Conservation (phyloP, 139 green algal species). For the Asterochloris sp. region DNA sequence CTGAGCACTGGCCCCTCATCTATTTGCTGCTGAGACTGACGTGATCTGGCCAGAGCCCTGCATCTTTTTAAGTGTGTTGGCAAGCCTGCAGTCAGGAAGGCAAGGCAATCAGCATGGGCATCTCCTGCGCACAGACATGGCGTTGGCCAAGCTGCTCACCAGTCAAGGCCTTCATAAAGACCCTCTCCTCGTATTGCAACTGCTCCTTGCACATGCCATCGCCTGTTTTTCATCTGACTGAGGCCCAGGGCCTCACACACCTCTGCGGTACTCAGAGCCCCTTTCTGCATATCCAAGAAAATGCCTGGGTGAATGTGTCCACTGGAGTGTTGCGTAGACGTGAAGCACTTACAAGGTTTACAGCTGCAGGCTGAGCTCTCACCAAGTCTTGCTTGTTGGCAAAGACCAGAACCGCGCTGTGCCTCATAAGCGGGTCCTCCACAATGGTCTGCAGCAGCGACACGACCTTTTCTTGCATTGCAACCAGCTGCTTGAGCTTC, state of each 20-base stretch:
- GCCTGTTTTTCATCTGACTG: constrained; percentile 67
- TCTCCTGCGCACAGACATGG: not conserved
- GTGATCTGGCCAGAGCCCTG: constrained; percentile 31
- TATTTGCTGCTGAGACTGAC: constrained; percentile 18
- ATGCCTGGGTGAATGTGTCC: not conserved
- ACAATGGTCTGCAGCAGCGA: constrained; percentile 69
- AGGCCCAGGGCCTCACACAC: constrained; percentile 85
- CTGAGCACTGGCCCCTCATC: too few relatives aligned
- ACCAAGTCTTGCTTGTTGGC: constrained; percentile 96
- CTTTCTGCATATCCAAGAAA: constrained; percentile 30
- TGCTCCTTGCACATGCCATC: constrained; percentile 91
- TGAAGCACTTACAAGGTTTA: too few relatives aligned
- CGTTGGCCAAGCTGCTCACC: not conserved
- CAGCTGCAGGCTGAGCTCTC: not conserved
- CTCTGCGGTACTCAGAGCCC: constrained; percentile 69
- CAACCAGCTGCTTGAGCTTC: too few relatives aligned
- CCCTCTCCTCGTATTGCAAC: constrained; percentile 82
- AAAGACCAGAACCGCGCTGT: constrained; percentile 95
- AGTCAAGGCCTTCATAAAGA: constrained; percentile 80
- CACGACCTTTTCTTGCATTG: not conserved
- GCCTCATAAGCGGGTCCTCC: constrained; percentile 88
- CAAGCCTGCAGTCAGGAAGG: constrained; percentile 18
- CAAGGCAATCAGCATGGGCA: not conserved
- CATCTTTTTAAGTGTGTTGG: constrained; percentile 55
- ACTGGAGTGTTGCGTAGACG: not conserved